Conservation (phyloP, 1,284 basidiomycete species). For the Marasmius fiardii region DNA sequence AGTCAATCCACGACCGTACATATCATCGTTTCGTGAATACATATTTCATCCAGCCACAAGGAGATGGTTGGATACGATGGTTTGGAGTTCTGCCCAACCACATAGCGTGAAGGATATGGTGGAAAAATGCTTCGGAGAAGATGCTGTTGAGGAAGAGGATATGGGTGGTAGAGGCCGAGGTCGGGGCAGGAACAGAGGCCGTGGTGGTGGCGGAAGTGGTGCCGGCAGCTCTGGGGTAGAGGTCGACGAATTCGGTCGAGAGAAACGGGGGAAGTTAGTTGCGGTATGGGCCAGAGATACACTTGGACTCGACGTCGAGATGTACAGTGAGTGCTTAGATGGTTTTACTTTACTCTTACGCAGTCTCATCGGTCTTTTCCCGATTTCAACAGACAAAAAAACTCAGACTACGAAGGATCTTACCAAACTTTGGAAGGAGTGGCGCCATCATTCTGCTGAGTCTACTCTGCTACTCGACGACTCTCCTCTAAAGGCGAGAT, state of each 20-base stretch:
- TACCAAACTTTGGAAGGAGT: constrained; percentile 51
- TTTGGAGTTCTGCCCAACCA: constrained; percentile 73
- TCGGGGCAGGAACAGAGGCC: background rate
- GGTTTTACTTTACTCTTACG: background rate
- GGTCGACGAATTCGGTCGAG: background rate
- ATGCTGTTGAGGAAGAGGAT: constrained; percentile 12
- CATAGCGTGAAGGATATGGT: constrained; percentile 63
- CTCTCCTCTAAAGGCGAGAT: constrained; percentile 60
- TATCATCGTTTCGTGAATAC: constrained; percentile 55
- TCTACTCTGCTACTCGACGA: constrained; percentile 71
- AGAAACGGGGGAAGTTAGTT: constrained; percentile 25
- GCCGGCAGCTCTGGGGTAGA: background rate
- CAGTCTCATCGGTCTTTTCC: too few relatives aligned
- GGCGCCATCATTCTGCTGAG: constrained; percentile 38
- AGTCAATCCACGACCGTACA: constrained; percentile 51
- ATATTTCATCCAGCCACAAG: constrained; percentile 44
- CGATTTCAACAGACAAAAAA: constrained; percentile 38
- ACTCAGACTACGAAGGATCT: constrained; percentile 63
- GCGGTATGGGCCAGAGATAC: constrained; percentile 67
- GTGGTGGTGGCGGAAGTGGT: background rate
- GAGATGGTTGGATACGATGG: constrained; percentile 59
- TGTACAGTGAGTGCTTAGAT: constrained; percentile 44
- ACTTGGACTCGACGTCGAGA: constrained; percentile 43
- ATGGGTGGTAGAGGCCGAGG: background rate
- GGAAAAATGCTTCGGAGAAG: constrained; percentile 38